Base-by-base conservation (phyloP, 108 stramenopile genomes). In the Cyclostephanos invisitatus region DNA sequence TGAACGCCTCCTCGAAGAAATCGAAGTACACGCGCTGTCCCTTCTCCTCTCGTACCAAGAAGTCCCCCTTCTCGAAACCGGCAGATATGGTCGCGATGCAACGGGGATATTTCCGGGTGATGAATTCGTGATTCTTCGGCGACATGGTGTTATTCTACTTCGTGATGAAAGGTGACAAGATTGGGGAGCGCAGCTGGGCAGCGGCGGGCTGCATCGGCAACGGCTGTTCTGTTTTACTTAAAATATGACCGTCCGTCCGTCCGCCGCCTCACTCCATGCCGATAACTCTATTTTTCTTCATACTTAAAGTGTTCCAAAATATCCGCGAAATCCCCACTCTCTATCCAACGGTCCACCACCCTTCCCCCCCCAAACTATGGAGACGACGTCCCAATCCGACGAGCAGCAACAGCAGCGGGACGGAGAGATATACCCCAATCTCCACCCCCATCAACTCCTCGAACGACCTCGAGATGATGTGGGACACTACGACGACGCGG, bases 21-120 rank as follows among this genome's bases (percentile, higher is more conserved):
- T 94, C 90, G 69, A 94, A 91, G 71, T 91, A 94, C 0, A 94
- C 89, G 18, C 93, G 85, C 57, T 91, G 88, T 67, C 93, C 93
- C 81, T 94, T 90, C 70, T 94, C 93, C 68, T 94, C 93, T 46
- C 93, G 80, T 53, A 94, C 93, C 24, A 94, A 85, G 75, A 94
- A 94, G 48, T 94, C 93, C 53, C 93, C 93, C 81, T 94, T 93
- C 83, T 94, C 93, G 64, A 94, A 94, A 37, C 93, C 93, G 6
- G 93, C 89, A 12, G 87, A 88, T 68, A 94, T 91, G 67, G 93
- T 94, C 49, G 93, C 93, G 55, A 94, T 90, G 59, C 77, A 78
- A 32, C 77, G 70, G 8, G 77, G 77, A 17, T 78, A 78, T 78
- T 72, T 78, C 17, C 70, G 70, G 47, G 66, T 78, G 64, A 78